A percentile compares a stretch with the other conserved stretches of the same genome.
These are phyloP conservation scores for Penicillium griseofulvum DNA, from an alignment of 2,329 filamentous ascomycete genomes.

Conservation along the genomic window DNA sequence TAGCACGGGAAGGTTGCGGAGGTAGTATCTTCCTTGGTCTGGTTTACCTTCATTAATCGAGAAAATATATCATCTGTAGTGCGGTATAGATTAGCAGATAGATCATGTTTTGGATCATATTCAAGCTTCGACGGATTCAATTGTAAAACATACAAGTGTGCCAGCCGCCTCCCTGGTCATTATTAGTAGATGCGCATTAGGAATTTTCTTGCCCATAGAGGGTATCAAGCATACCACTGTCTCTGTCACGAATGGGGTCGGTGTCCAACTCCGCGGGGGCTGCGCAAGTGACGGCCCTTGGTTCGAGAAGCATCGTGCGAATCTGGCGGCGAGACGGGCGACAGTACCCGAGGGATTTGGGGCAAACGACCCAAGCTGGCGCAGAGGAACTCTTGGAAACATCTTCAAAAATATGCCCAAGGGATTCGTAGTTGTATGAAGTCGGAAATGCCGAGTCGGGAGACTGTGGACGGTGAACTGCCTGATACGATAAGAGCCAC, in stretches of 20 bases:
- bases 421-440: background rate
- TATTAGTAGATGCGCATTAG: slow-evolving; percentile 19
- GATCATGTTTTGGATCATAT: background rate
- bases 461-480: slow-evolving; percentile 4
- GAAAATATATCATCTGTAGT: slow-evolving; percentile 75
- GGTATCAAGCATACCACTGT: slow-evolving; percentile 50
- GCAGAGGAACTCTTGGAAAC: slow-evolving; percentile 23
- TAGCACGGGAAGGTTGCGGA: background rate
- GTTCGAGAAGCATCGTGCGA: slow-evolving; percentile 32
- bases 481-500: slow-evolving; percentile 15
- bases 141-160: slow-evolving; percentile 64
- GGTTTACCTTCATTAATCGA: slow-evolving; percentile 66
- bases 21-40: slow-evolving; percentile 13
- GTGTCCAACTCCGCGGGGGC: slow-evolving; percentile 47
- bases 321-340: slow-evolving; percentile 2
- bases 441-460: slow-evolving; percentile 3
- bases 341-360: slow-evolving; percentile 5
- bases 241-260: slow-evolving; percentile 56
- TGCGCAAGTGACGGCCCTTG: slow-evolving; percentile 25
- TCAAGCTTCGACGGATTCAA: slow-evolving; percentile 21
- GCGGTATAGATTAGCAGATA: slow-evolving; percentile 12
- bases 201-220: background rate
- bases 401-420: slow-evolving; percentile 17
- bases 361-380: slow-evolving; percentile 23
- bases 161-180: slow-evolving; percentile 66